Evolutionary conservation across 805 yeast genomes (phyloP).

Genomic region (Candida anglica): DNA sequence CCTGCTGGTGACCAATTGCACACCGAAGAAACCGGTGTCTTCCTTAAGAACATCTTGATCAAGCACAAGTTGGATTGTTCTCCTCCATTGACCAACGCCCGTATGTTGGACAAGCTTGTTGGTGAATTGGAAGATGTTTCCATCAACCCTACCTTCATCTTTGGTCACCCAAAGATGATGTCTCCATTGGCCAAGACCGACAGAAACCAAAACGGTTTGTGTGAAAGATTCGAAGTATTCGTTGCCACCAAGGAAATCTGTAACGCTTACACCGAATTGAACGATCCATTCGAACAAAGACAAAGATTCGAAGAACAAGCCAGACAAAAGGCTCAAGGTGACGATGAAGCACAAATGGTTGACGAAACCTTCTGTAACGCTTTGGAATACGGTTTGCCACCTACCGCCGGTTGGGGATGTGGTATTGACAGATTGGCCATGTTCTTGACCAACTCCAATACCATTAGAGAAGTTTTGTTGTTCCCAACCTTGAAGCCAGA

Average conservation of each 20-base stretch:
- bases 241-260: slow-evolving; percentile 98
- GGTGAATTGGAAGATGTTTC: slow-evolving; percentile 94
- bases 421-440: slow-evolving; percentile 98
- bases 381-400: slow-evolving; percentile 96
- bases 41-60: slow-evolving; percentile 74
- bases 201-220: slow-evolving; percentile 86
- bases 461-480: slow-evolving; percentile 94
- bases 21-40: slow-evolving; percentile 88
- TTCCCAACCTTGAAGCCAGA: slow-evolving; percentile 99
- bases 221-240: slow-evolving; percentile 97
- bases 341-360: slow-evolving; percentile 95
- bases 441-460: slow-evolving; percentile 95
- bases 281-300: slow-evolving; percentile 98
- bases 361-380: slow-evolving; percentile 98
- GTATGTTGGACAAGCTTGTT: slow-evolving; percentile 97
- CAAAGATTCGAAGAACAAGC: slow-evolving; percentile 98
- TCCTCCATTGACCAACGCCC: slow-evolving; percentile 92
- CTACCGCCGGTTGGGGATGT: slow-evolving; percentile 99
- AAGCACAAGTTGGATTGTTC: slow-evolving; percentile 86
- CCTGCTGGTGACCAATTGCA: slow-evolving; percentile 95
- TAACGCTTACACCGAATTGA: slow-evolving; percentile 98
- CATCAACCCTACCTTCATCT: slow-evolving; percentile 95
- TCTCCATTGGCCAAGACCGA: slow-evolving; percentile 97
- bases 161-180: slow-evolving; percentile 99
- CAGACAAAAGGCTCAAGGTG: slow-evolving; percentile 97